Conservation (phyloP, 2,329 filamentous ascomycete genomes). For the Escovopsis sp. region DNA sequence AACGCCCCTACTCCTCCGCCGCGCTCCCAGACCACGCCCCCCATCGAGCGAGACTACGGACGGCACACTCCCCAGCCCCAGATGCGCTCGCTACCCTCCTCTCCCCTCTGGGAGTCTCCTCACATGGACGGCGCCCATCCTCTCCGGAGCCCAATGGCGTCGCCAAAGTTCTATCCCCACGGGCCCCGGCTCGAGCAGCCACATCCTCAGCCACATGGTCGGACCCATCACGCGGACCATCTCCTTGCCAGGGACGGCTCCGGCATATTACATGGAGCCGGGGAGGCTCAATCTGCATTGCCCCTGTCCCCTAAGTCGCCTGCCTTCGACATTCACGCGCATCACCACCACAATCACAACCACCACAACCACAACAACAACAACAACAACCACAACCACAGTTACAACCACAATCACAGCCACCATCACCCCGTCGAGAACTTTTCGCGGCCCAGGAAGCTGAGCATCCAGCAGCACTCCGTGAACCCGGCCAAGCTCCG, state of each 20-base stretch:
- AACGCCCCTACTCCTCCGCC: slow-evolving; percentile 8
- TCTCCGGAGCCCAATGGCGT: slow-evolving; percentile 10
- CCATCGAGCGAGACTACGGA: slow-evolving; percentile 1
- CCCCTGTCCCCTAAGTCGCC: slow-evolving; percentile 18
- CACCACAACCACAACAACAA: too few species aligned
- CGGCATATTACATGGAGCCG: slow-evolving; percentile 7
- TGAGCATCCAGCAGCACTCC: slow-evolving; percentile 32
- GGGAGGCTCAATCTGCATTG: slow-evolving; percentile 4
- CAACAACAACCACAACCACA: too few species aligned
- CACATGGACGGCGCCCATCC: slow-evolving; percentile 16
- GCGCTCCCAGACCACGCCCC: slow-evolving; percentile 1
- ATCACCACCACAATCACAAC: slow-evolving; percentile 1
- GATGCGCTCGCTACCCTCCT: slow-evolving; percentile 21
- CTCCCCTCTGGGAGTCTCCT: slow-evolving; percentile 31
- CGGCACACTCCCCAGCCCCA: slow-evolving; percentile 10
- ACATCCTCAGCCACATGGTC: slow-evolving; percentile 10
- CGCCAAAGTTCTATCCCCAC: slow-evolving; percentile 5
- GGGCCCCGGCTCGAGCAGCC: slow-evolving; percentile 10
- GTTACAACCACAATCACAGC: neutral
- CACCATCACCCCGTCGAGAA: slow-evolving; percentile 32
- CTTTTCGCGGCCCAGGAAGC: slow-evolving; percentile 44
- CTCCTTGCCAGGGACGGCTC: slow-evolving; percentile 2
- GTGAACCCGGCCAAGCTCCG: slow-evolving; percentile 20
- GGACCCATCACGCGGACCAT: neutral
- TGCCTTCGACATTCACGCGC: slow-evolving; percentile 19